These are phyloP conservation scores for Sicyos edulis DNA, from an alignment of 306 rosid species.

Conservation along the genomic window DNA sequence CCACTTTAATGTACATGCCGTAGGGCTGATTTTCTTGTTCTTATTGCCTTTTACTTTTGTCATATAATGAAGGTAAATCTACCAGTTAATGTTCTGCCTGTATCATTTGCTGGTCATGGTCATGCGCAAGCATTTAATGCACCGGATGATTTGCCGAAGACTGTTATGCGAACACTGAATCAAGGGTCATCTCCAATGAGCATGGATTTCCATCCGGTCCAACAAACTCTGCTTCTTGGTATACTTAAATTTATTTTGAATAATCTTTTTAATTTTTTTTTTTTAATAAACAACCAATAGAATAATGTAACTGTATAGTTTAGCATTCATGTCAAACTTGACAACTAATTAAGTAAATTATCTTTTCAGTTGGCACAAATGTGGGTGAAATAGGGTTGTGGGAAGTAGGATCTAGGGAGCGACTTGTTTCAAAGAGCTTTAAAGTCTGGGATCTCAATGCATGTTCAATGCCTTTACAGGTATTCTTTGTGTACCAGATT, in stretches of 20 bases:
- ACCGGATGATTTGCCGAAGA: slow-evolving; percentile 85
- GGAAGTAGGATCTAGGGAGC: slow-evolving; percentile 94
- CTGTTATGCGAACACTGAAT: slow-evolving; percentile 58
- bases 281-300: not conserved
- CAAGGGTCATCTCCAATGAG: slow-evolving; percentile 98
- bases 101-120: slow-evolving; percentile 66
- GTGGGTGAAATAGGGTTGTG: slow-evolving; percentile 93
- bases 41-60: slow-evolving; percentile 6
- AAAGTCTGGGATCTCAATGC: slow-evolving; percentile 95
- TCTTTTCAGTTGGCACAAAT: slow-evolving; percentile 79
- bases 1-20: too few relatives aligned
- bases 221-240: slow-evolving; percentile 94
- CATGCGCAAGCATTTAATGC: slow-evolving; percentile 72
- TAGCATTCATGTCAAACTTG: slow-evolving; percentile 12
- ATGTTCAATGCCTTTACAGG: slow-evolving; percentile 93
- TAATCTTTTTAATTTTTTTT: not conserved
- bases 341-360: slow-evolving; percentile 17
- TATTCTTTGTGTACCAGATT: slow-evolving; percentile 17
- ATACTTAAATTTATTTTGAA: slow-evolving; percentile 22
- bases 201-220: slow-evolving; percentile 97
- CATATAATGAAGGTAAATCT: slow-evolving; percentile 66
- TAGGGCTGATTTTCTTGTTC: not conserved
- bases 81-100: slow-evolving; percentile 82
- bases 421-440: slow-evolving; percentile 66
- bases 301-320: slow-evolving; percentile 1